These are phyloP conservation scores for Pseudozyma sp. DNA, from an alignment of 1,284 basidiomycete genomes.

Conservation along the genomic window DNA sequence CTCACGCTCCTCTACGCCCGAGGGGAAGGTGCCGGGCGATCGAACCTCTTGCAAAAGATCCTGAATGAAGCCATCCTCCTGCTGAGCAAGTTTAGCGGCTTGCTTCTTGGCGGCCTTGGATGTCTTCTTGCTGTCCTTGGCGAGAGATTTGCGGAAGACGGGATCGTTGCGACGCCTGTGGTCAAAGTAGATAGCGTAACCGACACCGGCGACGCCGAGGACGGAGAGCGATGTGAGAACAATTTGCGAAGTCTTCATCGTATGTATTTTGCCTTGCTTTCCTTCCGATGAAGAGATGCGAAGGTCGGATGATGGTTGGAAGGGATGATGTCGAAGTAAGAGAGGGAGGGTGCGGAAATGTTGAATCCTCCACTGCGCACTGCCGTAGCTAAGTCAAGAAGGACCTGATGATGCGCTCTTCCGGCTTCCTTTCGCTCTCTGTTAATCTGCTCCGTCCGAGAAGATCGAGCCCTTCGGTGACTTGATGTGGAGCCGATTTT, in stretches of 20 bases:
- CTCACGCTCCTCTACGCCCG: slow-evolving; percentile 75
- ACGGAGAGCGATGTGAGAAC: slow-evolving; percentile 52
- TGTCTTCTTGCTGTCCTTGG: slow-evolving; percentile 75
- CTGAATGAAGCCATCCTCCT: slow-evolving; percentile 56
- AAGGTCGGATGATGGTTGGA: neutral
- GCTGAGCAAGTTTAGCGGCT: slow-evolving; percentile 66
- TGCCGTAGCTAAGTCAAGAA: too few relatives aligned
- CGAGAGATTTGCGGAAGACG: slow-evolving; percentile 88
- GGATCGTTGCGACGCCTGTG: slow-evolving; percentile 89
- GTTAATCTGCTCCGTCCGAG: slow-evolving; percentile 1
- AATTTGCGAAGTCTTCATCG: slow-evolving; percentile 55
- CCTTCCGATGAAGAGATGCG: neutral
- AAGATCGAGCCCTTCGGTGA: slow-evolving; percentile 12
- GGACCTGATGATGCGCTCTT: slow-evolving; percentile 23
- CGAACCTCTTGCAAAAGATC: slow-evolving; percentile 52
- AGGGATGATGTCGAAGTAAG: neutral
- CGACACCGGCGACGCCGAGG: slow-evolving; percentile 56
- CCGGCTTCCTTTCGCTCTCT: neutral
- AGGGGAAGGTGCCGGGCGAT: slow-evolving; percentile 71
- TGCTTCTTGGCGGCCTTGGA: slow-evolving; percentile 75
- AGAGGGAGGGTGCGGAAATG: neutral
- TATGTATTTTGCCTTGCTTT: slow-evolving; percentile 5
- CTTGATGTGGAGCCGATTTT: slow-evolving; percentile 29
- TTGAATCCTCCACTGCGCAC: slow-evolving; percentile 2
- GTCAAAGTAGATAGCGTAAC: slow-evolving; percentile 81